Evolutionary conservation across 2,329 filamentous ascomycete species (phyloP).

Genomic region (Diaporthe velutina): DNA sequence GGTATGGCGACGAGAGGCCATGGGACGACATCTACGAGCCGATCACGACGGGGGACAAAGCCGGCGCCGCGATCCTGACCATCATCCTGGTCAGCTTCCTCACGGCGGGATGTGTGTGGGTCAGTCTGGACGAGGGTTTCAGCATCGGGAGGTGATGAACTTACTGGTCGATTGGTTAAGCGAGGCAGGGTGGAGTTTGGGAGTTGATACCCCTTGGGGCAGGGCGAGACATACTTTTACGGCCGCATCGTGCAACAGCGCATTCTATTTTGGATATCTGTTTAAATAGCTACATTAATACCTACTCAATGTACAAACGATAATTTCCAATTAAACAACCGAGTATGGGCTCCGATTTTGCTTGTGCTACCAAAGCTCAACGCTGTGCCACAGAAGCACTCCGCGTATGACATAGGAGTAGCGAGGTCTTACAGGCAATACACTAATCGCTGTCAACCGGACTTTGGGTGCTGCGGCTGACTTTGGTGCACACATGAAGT

Average conservation of each 20-base stretch:
- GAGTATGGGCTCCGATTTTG: not conserved
- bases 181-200: not conserved
- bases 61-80: slow-evolving; percentile 58
- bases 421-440: not conserved
- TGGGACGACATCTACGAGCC: slow-evolving; percentile 29
- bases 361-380: not conserved
- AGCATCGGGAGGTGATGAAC: slow-evolving; percentile 2
- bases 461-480: not conserved
- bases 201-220: slow-evolving; percentile 7
- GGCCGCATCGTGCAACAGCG: slow-evolving; percentile 4
- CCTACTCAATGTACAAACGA: not conserved
- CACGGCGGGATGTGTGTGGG: slow-evolving; percentile 32
- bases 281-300: slow-evolving; percentile 1
- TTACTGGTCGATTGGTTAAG: not conserved
- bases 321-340: not conserved
- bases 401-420: not conserved
- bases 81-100: slow-evolving; percentile 47
- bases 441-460: not conserved
- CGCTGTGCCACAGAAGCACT: not conserved
- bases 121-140: slow-evolving; percentile 24
- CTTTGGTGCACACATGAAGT: not conserved
- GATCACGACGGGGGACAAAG: slow-evolving; percentile 52
- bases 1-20: slow-evolving; percentile 35
- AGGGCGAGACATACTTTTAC: not conserved
- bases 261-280: not conserved